Conservation (phyloP, 352 stramenopile species). For the Pythium grandisporangium region DNA sequence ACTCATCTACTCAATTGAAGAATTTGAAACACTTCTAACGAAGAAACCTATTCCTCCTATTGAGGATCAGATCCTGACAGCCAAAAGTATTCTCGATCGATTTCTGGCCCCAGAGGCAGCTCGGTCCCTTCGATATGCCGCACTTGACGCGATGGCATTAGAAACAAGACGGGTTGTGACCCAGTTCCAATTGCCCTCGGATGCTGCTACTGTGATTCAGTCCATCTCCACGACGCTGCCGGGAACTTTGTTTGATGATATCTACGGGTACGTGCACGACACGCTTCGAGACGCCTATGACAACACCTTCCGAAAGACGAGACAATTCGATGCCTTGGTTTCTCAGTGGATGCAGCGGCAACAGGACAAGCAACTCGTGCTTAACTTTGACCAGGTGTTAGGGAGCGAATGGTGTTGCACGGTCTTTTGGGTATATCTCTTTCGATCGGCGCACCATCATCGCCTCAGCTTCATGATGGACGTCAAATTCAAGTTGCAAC, state of each 20-base stretch:
- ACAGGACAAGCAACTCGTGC: constrained; percentile 7
- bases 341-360: constrained; percentile 7
- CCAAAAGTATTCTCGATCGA: constrained; percentile 19
- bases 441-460: constrained; percentile 39
- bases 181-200: constrained; percentile 5
- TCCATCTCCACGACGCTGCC: constrained; percentile 6
- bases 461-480: constrained; percentile 54
- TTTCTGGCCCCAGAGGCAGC: constrained; percentile 8
- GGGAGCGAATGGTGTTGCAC: constrained; percentile 56
- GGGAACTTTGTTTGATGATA: constrained; percentile 15
- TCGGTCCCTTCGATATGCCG: neutral
- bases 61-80: constrained; percentile 15
- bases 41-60: constrained; percentile 7
- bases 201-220: neutral
- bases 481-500: constrained; percentile 34
- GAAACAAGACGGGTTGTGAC: constrained; percentile 3
- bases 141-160: constrained; percentile 3
- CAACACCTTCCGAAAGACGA: constrained; percentile 16
- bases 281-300: constrained; percentile 19
- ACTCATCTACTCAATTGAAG: constrained; percentile 30
- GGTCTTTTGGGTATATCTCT: constrained; percentile 68
- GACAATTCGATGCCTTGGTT: constrained; percentile 15
- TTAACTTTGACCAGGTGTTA: constrained; percentile 46
- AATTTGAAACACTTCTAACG: constrained; percentile 28
- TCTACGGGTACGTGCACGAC: constrained; percentile 18